A percentile compares a stretch with the other conserved stretches of the same genome.
Conservation (phyloP, 805 yeast genomes). For the Suhomyces kilbournensis region DNA sequence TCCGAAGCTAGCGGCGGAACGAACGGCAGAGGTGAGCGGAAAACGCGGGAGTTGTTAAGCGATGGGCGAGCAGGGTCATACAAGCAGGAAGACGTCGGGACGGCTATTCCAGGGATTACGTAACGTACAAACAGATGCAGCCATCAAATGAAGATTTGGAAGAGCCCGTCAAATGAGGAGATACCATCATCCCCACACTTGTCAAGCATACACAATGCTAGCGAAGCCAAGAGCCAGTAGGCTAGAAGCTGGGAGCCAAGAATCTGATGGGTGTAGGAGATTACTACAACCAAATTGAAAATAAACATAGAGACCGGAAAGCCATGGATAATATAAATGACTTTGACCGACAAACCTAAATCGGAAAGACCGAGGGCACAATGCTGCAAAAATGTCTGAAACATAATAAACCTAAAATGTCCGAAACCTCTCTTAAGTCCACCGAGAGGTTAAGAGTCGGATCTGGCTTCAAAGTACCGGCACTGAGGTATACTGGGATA, state of each 20-base stretch:
- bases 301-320: neutral
- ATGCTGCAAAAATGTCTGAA: neutral
- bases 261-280: neutral
- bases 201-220: neutral
- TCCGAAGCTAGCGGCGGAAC: neutral
- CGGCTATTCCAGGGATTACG: neutral
- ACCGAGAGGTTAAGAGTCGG: neutral
- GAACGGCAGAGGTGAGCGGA: neutral
- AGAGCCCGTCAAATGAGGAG: neutral
- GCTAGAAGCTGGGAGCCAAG: neutral
- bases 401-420: neutral
- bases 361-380: neutral
- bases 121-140: neutral
- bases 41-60: neutral
- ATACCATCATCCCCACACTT: neutral
- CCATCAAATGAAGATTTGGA: no score
- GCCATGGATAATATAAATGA: neutral
- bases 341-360: neutral
- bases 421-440: neutral
- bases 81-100: neutral
- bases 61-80: neutral
- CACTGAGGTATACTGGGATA: no score
- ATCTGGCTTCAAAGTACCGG: neutral
- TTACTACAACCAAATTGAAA: neutral
- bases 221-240: neutral